These are phyloP conservation scores for Mollisia scopiformis DNA, from an alignment of 2,329 filamentous ascomycete species.

Conservation along the genomic window DNA sequence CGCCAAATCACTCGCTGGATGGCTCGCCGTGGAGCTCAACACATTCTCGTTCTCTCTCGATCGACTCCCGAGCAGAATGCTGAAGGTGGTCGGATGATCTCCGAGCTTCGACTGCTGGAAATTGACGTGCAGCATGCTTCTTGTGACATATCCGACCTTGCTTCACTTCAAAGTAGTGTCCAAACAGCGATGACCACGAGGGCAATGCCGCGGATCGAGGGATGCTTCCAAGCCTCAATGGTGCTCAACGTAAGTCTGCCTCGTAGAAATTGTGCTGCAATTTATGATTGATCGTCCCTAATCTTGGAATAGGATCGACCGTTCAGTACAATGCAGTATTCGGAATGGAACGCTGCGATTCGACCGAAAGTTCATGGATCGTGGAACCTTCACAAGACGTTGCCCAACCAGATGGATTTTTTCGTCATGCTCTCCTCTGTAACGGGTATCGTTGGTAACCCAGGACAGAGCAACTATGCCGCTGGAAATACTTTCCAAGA, in stretches of 20 bases:
- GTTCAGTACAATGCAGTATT: neutral
- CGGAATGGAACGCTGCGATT: neutral
- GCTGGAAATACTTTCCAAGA: constrained; percentile 40
- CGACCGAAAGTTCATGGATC: constrained; percentile 36
- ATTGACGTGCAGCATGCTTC: too few relatives aligned
- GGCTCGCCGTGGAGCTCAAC: constrained; percentile 21
- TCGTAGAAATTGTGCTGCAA: too few relatives aligned
- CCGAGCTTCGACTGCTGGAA: too few relatives aligned
- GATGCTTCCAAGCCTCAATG: constrained; percentile 48
- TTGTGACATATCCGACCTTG: constrained; percentile 51
- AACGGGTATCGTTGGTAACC: constrained; percentile 30
- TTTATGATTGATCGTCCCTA: too few relatives aligned
- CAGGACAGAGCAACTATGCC: constrained; percentile 40
- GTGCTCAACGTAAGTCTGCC: constrained; percentile 29
- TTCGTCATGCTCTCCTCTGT: constrained; percentile 43
- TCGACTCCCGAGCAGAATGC: constrained; percentile 22
- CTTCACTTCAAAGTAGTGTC: constrained; percentile 29
- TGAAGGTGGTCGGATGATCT: too few relatives aligned
- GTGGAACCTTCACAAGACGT: constrained; percentile 22
- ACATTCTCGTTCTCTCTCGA: constrained; percentile 31
- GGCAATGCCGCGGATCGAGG: constrained; percentile 22
- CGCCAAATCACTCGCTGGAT: constrained; percentile 21
- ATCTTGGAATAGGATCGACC: neutral
- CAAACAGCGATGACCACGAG: constrained; percentile 32
- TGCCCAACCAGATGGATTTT: constrained; percentile 40